Conservation (phyloP, 768 basidiomycete genomes). For the Pulveroboletus sp. region DNA sequence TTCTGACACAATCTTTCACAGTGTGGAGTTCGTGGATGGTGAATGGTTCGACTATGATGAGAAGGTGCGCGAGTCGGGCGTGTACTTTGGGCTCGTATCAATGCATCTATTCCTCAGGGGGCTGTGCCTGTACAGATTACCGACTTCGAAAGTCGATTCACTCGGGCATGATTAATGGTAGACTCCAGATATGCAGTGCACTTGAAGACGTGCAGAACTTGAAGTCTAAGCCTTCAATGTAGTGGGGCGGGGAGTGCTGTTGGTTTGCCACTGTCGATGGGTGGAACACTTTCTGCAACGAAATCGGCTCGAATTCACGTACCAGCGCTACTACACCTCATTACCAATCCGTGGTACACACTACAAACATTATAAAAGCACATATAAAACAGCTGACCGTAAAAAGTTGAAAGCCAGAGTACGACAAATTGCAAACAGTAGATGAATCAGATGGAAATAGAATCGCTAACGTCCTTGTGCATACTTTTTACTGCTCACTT, state of each 20-base stretch:
- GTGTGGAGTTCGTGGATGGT: constrained; percentile 54
- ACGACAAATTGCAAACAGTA: constrained; percentile 22
- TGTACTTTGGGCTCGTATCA: background rate
- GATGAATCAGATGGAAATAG: constrained; percentile 26
- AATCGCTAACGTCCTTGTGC: constrained; percentile 15
- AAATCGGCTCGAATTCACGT: constrained; percentile 23
- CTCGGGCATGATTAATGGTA: constrained; percentile 52
- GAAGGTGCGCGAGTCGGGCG: constrained; percentile 48
- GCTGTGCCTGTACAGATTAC: constrained; percentile 69
- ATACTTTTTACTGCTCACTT: constrained; percentile 21
- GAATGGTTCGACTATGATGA: constrained; percentile 90
- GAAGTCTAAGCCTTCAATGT: too few relatives aligned
- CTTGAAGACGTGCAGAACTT: too few relatives aligned
- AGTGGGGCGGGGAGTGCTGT: too few relatives aligned
- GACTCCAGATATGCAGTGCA: too few relatives aligned
- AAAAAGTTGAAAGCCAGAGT: constrained; percentile 17
- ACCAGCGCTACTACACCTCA: constrained; percentile 30
- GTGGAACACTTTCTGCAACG: background rate
- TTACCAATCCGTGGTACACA: constrained; percentile 25
- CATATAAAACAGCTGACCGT: constrained; percentile 28
- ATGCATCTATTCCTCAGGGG: constrained; percentile 37
- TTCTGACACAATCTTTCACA: constrained; percentile 53
- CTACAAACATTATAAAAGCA: constrained; percentile 31
- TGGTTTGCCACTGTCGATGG: too few relatives aligned
- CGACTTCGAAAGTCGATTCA: constrained; percentile 63